phyloP scores from a whole-genome alignment of 208 protist species.

The Acanthamoeba rhysodes region DNA sequence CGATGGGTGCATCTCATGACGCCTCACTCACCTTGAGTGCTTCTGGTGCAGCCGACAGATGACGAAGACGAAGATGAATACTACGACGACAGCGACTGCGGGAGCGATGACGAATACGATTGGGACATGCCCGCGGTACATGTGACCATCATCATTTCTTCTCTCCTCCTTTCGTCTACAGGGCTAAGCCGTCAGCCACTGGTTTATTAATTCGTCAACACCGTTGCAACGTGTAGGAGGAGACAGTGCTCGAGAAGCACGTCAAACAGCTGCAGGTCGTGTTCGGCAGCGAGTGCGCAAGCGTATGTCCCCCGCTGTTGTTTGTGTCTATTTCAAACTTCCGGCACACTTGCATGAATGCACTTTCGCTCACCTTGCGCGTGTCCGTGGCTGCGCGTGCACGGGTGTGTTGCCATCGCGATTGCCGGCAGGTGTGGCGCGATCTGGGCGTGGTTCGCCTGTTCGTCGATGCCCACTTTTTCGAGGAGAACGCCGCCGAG shows the following conservation, averaged over 20 bases:
- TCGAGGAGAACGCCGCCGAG: conserved; percentile 9
- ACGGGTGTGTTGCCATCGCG: neutral
- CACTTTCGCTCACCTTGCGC: no score
- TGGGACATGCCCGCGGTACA: conserved; percentile 7
- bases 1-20: neutral
- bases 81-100: conserved; percentile 12
- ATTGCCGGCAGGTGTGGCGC: neutral
- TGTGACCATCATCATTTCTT: neutral
- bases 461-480: conserved; percentile 55
- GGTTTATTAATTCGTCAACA: neutral
- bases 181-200: neutral
- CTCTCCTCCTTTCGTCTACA: neutral
- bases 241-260: conserved; percentile 60
- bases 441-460: conserved; percentile 24
- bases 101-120: conserved; percentile 7
- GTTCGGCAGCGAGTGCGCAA: conserved; percentile 31
- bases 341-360: no score
- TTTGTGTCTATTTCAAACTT: no score
- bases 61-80: neutral
- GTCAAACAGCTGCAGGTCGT: conserved; percentile 59
- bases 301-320: neutral
- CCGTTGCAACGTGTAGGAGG: conserved; percentile 5
- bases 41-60: neutral
- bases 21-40: no score
- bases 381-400: no score